Base-by-base conservation (phyloP, 495 filamentous ascomycete genomes). In the Penicillium goetzii region DNA sequence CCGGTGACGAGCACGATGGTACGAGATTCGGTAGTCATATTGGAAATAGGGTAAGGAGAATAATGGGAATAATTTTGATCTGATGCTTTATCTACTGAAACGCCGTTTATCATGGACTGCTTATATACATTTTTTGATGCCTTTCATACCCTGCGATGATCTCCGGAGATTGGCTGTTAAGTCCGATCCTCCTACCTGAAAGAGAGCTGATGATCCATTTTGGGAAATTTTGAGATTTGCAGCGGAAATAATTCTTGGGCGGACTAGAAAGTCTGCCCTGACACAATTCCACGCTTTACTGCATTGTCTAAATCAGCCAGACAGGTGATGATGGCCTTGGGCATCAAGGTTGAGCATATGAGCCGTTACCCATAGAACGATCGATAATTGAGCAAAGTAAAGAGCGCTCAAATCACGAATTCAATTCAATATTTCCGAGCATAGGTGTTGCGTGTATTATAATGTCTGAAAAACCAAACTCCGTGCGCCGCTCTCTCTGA, bases 1-100 rank as follows among this genome's bases (percentile, higher is more conserved):
- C 81, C 80, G 57, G 78, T 76, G 52, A 78, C 74, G 33, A 81
- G 76, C 36, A 75, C 76, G 32, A 83, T 73, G 25, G 61, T 66
- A 53, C 38, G 43, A 34, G 40, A 12, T 33, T 30, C 53, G 41
- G 36, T 28, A 33, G 54, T 47, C 61, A 59, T 66, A 30, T 34
- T 56, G 21, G 15, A 53, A 17, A 19, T 7, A 15, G 49, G 26
- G n/a, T 9, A 28, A 0, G n/a, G 2, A 53, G 17, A 17, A 25
- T 17, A 38, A 40, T 28, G 14, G 15, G 21, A 4, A 25, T 12
- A 10, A 4, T 25, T 5, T 43, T 23, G 21, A 23, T 23, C 40
- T 25, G 2, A 10, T n/a, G 1, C 2, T 47, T 23, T 47, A 3
- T 12, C 4, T 11, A 23, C 1, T 11, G 4, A 11, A 14, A 47